phyloP scores from a whole-genome alignment of 805 yeast species.

The Zygotorulaspora florentina region DNA sequence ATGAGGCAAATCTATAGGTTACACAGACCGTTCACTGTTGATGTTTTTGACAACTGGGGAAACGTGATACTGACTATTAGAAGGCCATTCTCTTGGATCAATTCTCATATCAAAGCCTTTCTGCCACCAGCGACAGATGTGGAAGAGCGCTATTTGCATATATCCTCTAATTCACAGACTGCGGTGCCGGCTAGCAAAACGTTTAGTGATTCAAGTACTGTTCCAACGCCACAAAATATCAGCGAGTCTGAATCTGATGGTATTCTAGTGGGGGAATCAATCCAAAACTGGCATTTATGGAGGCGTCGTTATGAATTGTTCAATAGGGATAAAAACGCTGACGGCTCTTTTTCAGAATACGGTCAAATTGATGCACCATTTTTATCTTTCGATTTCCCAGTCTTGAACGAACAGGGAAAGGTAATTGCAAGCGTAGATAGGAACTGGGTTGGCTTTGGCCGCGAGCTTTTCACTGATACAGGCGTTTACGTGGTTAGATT shows the following conservation, averaged over 20 bases:
- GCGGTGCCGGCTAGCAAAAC: conserved; percentile 2
- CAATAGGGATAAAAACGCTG: conserved; percentile 37
- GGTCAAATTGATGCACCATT: conserved; percentile 87
- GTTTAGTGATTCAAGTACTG: conserved; percentile 9
- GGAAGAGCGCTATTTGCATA: conserved; percentile 8
- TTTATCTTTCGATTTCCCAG: conserved; percentile 81
- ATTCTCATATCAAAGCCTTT: conserved; percentile 75
- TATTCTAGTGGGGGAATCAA: conserved; percentile 70
- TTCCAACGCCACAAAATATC: conserved; percentile 19
- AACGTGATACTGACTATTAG: conserved; percentile 59
- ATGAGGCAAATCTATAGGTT: conserved; percentile 77
- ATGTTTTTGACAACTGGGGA: conserved; percentile 61
- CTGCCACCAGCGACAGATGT: conserved; percentile 41
- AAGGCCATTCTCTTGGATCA: conserved; percentile 83
- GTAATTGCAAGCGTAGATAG: conserved; percentile 78
- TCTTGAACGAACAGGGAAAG: conserved; percentile 51
- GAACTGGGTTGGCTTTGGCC: conserved; percentile 91
- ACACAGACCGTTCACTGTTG: conserved; percentile 82
- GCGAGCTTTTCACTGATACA: conserved; percentile 91
- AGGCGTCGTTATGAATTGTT: conserved; percentile 83
- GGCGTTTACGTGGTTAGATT: conserved; percentile 86
- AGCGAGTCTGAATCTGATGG: conserved; percentile 42
- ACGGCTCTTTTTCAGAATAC: conserved; percentile 60
- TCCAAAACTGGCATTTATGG: conserved; percentile 95
- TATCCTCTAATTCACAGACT: conserved; percentile 1